Evolutionary conservation across 805 yeast genomes (phyloP), one percentile per base, ranked within the genome.

Genomic region (Maudiozyma bulderi): DNA sequence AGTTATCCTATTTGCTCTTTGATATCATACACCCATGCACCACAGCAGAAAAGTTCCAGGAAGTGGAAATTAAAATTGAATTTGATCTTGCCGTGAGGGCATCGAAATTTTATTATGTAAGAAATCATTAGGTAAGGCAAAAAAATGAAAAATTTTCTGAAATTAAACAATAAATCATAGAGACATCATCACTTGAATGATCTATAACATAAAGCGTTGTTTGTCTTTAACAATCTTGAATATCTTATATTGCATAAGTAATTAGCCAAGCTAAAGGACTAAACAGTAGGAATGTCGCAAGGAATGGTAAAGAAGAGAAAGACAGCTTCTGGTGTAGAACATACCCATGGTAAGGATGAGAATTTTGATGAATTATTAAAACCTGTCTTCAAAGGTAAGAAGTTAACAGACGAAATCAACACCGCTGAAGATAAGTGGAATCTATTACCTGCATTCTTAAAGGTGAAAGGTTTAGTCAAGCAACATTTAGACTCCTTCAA

Each of bases 401-500:
- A 76, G 47, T 67, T 93, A 51, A 80, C 95, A 1, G 99, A 93
- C 69, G 86, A 86, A 54, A 84, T 93, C 62, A 80, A 80, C 57
- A 88, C 96, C 0, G 93, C 95, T 9, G 87, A 87, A 58, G 99
- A 93, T 68, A 93, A 93, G 66, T 93, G 99, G 99, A 86, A 93
- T 58, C 73, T 93, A 44, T 71, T 93, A 40, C 99, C 99, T 0
- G 99, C 99, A 0, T 93, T 93, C 62, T 72, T 93, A 54, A 88
- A 89, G 62, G 96, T 93, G 43, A 93, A 93, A 65, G 99, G 99
- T 48, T 72, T 93, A 46, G 98, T 93, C 43, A 93, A 93, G 61
- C 99, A 93, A 72, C 99, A 93, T 72, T 73, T 93, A 62, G 99
- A 93, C 64, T 93, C 99, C n/a, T 93, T 88, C 75, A 91, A 93